Conservation (phyloP, 1,284 basidiomycete species). For the Sporisorium reilianum region DNA sequence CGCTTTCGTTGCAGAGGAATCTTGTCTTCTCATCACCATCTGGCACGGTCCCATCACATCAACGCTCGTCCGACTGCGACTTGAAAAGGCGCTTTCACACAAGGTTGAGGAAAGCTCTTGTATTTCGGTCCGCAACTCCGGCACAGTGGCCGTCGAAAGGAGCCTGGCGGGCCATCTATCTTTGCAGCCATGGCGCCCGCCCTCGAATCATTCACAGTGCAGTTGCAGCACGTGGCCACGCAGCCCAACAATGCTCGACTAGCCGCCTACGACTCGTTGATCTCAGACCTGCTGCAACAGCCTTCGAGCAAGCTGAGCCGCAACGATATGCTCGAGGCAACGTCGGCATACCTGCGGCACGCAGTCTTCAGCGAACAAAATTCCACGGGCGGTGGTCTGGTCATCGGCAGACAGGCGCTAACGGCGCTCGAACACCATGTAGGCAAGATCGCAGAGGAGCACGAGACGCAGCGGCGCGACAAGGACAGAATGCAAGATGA, state of each 20-base stretch:
- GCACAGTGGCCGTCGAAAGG: neutral
- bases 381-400: conserved; percentile 75
- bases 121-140: neutral
- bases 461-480: conserved; percentile 73
- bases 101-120: neutral
- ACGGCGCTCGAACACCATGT: conserved; percentile 75
- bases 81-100: neutral
- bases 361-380: conserved; percentile 80
- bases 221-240: conserved; percentile 33
- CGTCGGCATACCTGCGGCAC: conserved; percentile 76
- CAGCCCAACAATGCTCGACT: conserved; percentile 40
- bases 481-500: conserved; percentile 32
- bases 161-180: neutral
- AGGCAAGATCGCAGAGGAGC: conserved; percentile 74
- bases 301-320: conserved; percentile 24
- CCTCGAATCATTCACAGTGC: conserved; percentile 22
- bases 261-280: conserved; percentile 25
- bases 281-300: conserved; percentile 28
- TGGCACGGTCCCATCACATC: neutral
- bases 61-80: neutral
- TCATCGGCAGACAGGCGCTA: conserved; percentile 85
- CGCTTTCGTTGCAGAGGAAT: neutral
- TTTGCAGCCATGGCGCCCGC: conserved; percentile 21
- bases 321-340: conserved; percentile 27
- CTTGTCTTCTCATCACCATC: neutral